Evolutionary conservation across 2,329 filamentous ascomycete genomes (phyloP).

Genomic region (Calonectria naviculata): DNA sequence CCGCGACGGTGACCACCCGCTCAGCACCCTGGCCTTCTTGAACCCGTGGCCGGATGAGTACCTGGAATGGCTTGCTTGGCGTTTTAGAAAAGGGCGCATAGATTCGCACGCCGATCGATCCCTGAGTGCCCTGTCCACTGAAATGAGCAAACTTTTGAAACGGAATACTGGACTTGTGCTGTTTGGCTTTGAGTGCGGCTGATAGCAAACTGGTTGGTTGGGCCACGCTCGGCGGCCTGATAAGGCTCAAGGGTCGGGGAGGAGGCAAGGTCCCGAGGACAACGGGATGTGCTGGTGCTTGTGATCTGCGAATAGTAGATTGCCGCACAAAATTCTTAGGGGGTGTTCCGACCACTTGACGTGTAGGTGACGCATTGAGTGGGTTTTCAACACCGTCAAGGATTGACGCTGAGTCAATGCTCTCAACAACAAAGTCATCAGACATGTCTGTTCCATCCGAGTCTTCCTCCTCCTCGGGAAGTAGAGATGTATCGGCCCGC

Average conservation of each 20-base stretch:
- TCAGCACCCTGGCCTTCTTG: constrained; percentile 73
- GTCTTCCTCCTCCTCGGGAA: constrained; percentile 69
- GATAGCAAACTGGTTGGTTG: constrained; percentile 79
- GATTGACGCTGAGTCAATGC: constrained; percentile 78
- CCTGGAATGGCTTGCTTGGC: constrained; percentile 74
- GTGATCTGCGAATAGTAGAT: constrained; percentile 73
- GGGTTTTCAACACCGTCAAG: constrained; percentile 73
- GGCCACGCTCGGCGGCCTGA: constrained; percentile 73
- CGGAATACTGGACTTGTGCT: constrained; percentile 75
- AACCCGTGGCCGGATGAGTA: constrained; percentile 76
- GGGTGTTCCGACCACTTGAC: constrained; percentile 72
- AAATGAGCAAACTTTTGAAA: constrained; percentile 82
- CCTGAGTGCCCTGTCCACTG: constrained; percentile 82
- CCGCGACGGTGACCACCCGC: constrained; percentile 76
- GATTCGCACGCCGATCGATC: constrained; percentile 80
- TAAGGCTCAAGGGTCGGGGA: constrained; percentile 73
- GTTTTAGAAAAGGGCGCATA: constrained; percentile 78
- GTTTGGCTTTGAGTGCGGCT: constrained; percentile 77
- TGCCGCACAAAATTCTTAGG: constrained; percentile 69
- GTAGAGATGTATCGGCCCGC: constrained; percentile 60
- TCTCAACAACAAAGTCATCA: constrained; percentile 70
- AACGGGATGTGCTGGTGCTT: constrained; percentile 64
- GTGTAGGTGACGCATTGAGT: constrained; percentile 64
- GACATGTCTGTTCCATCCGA: constrained; percentile 73
- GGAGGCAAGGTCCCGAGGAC: constrained; percentile 76